Evolutionary conservation across 495 filamentous ascomycete species (phyloP).

Genomic region (Tuber brumale): DNA sequence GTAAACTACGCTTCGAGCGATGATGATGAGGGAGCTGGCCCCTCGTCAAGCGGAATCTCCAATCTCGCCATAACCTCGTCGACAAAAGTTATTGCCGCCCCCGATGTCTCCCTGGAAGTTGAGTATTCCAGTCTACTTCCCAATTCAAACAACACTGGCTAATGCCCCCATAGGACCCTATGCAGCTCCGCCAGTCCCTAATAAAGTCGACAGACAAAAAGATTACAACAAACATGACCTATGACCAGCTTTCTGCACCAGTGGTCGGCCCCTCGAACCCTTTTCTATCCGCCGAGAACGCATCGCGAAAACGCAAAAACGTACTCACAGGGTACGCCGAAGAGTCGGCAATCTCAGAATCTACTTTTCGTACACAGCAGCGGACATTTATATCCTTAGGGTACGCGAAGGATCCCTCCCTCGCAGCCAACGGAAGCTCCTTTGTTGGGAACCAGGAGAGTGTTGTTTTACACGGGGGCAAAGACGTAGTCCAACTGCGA

Average conservation of each 20-base stretch:
- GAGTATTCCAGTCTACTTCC: slow-evolving; percentile 22
- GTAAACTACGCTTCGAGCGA: slow-evolving; percentile 39
- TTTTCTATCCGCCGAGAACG: slow-evolving; percentile 56
- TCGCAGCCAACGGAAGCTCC: slow-evolving; percentile 41
- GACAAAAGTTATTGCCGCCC: slow-evolving; percentile 36
- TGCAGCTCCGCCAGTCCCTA: slow-evolving; percentile 40
- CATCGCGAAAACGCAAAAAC: slow-evolving; percentile 70
- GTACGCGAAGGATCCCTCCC: slow-evolving; percentile 54
- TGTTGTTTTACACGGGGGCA: slow-evolving; percentile 50
- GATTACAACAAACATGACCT: slow-evolving; percentile 48
- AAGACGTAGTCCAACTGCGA: slow-evolving; percentile 54
- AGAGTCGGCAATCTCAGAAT: slow-evolving; percentile 81
- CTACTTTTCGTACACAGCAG: slow-evolving; percentile 77
- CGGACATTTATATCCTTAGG: slow-evolving; percentile 63
- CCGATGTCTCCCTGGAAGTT: slow-evolving; percentile 42
- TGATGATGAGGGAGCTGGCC: slow-evolving; percentile 33
- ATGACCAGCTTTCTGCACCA: slow-evolving; percentile 61
- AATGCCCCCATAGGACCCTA: slow-evolving; percentile 37
- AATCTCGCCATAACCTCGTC: slow-evolving; percentile 16
- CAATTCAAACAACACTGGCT: slow-evolving; percentile 7
- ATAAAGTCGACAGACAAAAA: slow-evolving; percentile 34
- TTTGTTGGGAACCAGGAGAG: slow-evolving; percentile 53
- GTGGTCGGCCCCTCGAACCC: slow-evolving; percentile 70
- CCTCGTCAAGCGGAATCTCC: slow-evolving; percentile 20
- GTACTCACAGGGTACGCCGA: slow-evolving; percentile 83